Conservation (phyloP, 768 basidiomycete species). For the Phylloporus sp. region DNA sequence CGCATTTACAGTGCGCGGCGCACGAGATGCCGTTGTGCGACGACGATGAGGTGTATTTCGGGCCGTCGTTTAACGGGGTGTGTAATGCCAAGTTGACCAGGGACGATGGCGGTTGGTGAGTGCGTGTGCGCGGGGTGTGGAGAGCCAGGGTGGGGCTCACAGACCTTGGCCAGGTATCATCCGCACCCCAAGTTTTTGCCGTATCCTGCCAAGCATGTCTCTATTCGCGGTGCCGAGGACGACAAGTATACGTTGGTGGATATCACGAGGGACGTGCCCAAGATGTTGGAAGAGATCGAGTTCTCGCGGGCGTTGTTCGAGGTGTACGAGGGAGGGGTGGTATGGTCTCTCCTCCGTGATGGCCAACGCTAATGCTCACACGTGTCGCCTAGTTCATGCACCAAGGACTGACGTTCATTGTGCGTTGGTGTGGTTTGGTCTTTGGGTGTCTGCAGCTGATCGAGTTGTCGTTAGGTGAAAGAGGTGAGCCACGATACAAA, state of each 20-base stretch:
- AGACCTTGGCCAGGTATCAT: conserved; percentile 65
- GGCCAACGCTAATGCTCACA: conserved; percentile 1
- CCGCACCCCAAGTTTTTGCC: conserved; percentile 76
- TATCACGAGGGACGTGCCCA: conserved; percentile 38
- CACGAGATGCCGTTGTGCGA: conserved; percentile 75
- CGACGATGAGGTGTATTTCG: conserved; percentile 71
- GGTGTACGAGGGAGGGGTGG: conserved; percentile 84
- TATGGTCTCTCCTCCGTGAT: conserved; percentile 30
- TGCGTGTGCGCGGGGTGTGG: background rate
- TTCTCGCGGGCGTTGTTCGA: conserved; percentile 81
- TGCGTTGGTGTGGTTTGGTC: conserved; percentile 31
- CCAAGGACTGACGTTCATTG: conserved; percentile 78
- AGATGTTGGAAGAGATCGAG: conserved; percentile 77
- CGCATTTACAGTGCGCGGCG: conserved; percentile 83
- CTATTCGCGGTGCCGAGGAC: conserved; percentile 73
- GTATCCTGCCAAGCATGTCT: conserved; percentile 64
- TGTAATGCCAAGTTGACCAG: conserved; percentile 55
- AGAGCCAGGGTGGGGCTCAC: background rate
- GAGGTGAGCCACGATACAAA: conserved; percentile 78
- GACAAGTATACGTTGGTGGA: conserved; percentile 76
- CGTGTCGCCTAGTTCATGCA: conserved; percentile 64
- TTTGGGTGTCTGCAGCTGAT: conserved; percentile 3
- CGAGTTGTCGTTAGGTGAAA: conserved; percentile 47
- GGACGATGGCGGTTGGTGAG: conserved; percentile 80
- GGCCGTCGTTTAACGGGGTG: conserved; percentile 49